Conservation (phyloP, 768 basidiomycete genomes). For the Boletus bicolor region DNA sequence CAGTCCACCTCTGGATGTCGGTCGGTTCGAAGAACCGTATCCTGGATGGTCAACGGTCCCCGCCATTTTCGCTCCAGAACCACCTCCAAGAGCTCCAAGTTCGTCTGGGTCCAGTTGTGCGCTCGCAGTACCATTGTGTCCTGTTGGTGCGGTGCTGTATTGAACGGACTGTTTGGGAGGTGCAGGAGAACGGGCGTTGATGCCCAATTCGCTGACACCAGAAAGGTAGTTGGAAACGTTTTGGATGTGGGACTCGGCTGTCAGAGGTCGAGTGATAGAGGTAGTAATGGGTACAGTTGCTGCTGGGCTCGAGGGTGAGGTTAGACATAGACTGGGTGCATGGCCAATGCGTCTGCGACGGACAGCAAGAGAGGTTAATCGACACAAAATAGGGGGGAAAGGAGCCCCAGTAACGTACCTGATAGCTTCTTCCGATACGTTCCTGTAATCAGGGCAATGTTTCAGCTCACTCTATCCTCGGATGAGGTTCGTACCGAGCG, state of each 20-base stretch:
- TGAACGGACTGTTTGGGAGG: slow-evolving; percentile 22
- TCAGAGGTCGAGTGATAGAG: slow-evolving; percentile 20
- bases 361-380: background rate
- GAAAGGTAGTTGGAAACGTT: slow-evolving; percentile 5
- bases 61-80: slow-evolving; percentile 3
- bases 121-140: slow-evolving; percentile 18
- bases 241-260: slow-evolving; percentile 20
- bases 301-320: slow-evolving; percentile 27
- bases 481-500: background rate
- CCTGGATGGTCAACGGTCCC: slow-evolving; percentile 31
- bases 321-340: slow-evolving; percentile 40
- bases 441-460: slow-evolving; percentile 37
- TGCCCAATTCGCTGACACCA: slow-evolving; percentile 4
- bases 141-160: slow-evolving; percentile 29
- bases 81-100: slow-evolving; percentile 16
- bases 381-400: background rate
- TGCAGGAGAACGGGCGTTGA: slow-evolving; percentile 5
- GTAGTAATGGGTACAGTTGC: slow-evolving; percentile 30
- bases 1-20: slow-evolving; percentile 16
- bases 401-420: slow-evolving; percentile 29
- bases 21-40: slow-evolving; percentile 18
- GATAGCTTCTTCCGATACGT: slow-evolving; percentile 70
- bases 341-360: slow-evolving; percentile 45
- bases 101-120: slow-evolving; percentile 19
- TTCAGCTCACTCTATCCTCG: background rate